Evolutionary conservation across 2,329 filamentous ascomycete genomes (phyloP), one percentile per base, ranked within the genome.

Genomic region (Fusarium camptoceras): DNA sequence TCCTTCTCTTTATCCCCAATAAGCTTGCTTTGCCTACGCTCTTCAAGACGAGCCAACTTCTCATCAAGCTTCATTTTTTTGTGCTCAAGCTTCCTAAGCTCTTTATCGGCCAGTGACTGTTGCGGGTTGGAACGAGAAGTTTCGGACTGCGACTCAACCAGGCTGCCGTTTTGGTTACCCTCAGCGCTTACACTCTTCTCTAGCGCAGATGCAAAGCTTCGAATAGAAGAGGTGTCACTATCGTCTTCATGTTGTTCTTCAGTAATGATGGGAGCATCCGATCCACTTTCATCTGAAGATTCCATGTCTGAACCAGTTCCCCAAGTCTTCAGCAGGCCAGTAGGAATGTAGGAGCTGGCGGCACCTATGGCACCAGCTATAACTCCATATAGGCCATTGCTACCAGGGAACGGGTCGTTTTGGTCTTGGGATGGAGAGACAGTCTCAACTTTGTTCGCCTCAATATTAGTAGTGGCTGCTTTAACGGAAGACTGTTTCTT

Each of bases 11-110:
- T 79, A 62, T 83, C 83, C 34, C 87, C 86, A 14, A 80, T 78
- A 20, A 82, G 81, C 64, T 83, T 84, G 27, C 76, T 81, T 30
- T 79, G 72, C 34, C 81, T 78, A 46, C 83, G 87, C 65, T 87
- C 82, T 22, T 85, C 83, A 54, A 86, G 83, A 70, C 86, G 85
- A n/a, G 82, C 82, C 10, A 90, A 81, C 73, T 90, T 91, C 22
- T 89, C 86, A 42, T 92, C 87, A 0, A 92, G 82, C 72, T 90
- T 89, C 49, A 81, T 83, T 11, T 87, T 87, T 59, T 87, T 87
- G 18, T 88, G 84, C 48, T 88, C 83, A 11, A 92, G 84, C 74
- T 90, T 91, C 62, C 83, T 81, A 6, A 94, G 83, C 71, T 92
- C 89, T 73, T 89, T 91, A 28, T 92, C 89, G 69, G 75, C 48